Evolutionary conservation across 805 yeast species (phyloP).

Genomic region (Lipomyces japonicus): DNA sequence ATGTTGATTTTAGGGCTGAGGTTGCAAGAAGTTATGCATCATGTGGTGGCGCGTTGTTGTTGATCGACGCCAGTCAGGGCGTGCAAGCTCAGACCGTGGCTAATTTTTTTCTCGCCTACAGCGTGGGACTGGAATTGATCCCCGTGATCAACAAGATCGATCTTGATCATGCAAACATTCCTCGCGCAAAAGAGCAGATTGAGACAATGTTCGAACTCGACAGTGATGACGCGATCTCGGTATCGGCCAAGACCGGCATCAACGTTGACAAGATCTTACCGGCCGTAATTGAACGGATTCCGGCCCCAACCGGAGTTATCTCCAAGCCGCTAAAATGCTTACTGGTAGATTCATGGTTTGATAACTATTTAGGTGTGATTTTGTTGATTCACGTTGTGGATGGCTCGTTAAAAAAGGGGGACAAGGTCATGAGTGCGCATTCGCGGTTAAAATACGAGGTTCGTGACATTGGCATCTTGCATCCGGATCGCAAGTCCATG

Average conservation of each 20-base stretch:
- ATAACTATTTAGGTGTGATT: conserved; percentile 85
- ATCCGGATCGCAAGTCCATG: conserved; percentile 75
- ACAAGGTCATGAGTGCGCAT: conserved; percentile 71
- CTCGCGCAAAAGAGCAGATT: conserved; percentile 78
- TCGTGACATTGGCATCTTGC: conserved; percentile 92
- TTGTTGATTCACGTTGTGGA: conserved; percentile 80
- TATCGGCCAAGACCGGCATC: conserved; percentile 87
- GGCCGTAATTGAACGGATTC: conserved; percentile 73
- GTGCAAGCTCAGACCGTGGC: conserved; percentile 97
- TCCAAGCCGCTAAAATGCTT: conserved; percentile 62
- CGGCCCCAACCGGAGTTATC: conserved; percentile 62
- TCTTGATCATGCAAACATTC: conserved; percentile 79
- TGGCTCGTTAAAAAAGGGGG: conserved; percentile 71
- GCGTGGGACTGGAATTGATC: conserved; percentile 72
- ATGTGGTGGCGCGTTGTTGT: conserved; percentile 85
- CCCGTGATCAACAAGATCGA: conserved; percentile 94
- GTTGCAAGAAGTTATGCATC: conserved; percentile 93
- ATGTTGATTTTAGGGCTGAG: conserved; percentile 91
- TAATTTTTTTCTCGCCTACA: conserved; percentile 83
- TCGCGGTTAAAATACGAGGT: conserved; percentile 75
- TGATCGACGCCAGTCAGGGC: conserved; percentile 95
- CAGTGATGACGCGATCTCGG: conserved; percentile 67
- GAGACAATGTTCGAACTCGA: conserved; percentile 77
- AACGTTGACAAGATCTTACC: conserved; percentile 80
- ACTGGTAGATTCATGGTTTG: conserved; percentile 97